Conservation (phyloP, 768 basidiomycete species). For the Neoboletus subvelutipes region DNA sequence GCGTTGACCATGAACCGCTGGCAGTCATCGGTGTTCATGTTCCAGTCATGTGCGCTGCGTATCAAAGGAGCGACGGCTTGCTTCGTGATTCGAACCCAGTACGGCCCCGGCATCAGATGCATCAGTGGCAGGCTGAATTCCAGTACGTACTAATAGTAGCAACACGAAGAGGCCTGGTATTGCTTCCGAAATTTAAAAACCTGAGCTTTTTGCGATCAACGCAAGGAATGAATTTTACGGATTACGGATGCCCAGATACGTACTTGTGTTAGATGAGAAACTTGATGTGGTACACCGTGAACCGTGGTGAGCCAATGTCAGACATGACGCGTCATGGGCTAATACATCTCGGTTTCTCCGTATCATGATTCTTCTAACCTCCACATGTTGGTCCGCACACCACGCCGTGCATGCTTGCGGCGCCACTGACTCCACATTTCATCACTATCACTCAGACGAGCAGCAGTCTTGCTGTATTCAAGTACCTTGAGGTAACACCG, state of each 20-base stretch:
- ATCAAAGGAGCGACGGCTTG: background rate
- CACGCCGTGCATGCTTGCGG: background rate
- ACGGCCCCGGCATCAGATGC: too few relatives aligned
- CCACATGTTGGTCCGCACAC: background rate
- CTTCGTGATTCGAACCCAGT: background rate
- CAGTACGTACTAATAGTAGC: background rate
- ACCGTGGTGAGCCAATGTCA: background rate
- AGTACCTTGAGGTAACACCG: background rate
- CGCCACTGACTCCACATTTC: background rate
- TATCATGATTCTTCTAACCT: background rate
- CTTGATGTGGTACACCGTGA: background rate
- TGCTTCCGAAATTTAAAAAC: background rate
- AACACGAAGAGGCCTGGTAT: background rate
- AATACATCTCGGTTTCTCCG: too few relatives aligned
- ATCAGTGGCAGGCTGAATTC: background rate
- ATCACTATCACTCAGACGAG: background rate
- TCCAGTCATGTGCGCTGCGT: background rate
- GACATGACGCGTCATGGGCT: too few relatives aligned
- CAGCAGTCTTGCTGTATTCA: background rate
- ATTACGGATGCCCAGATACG: background rate
- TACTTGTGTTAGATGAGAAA: background rate
- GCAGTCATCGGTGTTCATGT: background rate
- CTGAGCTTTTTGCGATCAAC: background rate
- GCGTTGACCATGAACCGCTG: background rate
- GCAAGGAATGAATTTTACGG: background rate